phyloP scores from a whole-genome alignment of 495 filamentous ascomycete genomes.

The Melanomma pulvis-pyrius region DNA sequence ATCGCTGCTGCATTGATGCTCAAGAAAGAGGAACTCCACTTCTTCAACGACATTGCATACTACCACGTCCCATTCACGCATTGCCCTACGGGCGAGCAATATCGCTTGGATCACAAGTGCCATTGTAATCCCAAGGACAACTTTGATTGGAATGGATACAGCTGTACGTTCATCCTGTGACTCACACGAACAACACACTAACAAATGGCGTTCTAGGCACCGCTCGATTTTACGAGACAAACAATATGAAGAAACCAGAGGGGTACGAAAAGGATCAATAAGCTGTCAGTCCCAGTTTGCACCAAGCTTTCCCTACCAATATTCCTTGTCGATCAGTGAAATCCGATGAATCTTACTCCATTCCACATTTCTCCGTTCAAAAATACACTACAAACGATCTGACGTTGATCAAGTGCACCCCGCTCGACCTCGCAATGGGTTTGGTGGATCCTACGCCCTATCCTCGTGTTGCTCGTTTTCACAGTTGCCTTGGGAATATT shows the following conservation, averaged over 20 bases:
- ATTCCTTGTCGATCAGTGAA: neutral
- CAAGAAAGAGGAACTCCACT: constrained; percentile 90
- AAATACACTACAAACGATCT: constrained; percentile 3
- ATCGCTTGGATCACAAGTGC: constrained; percentile 78
- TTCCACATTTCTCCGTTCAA: neutral
- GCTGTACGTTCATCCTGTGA: constrained; percentile 58
- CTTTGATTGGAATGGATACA: constrained; percentile 98
- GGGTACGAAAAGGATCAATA: constrained; percentile 67
- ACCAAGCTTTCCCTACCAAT: neutral
- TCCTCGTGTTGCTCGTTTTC: constrained; percentile 24
- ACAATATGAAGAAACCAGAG: constrained; percentile 74
- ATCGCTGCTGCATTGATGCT: constrained; percentile 86
- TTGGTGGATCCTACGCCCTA: constrained; percentile 15
- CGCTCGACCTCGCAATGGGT: constrained; percentile 18
- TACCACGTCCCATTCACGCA: constrained; percentile 99
- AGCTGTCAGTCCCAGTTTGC: constrained; percentile 9
- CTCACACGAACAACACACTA: neutral
- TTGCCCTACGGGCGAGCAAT: constrained; percentile 86
- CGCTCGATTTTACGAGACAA: constrained; percentile 78
- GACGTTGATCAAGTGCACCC: constrained; percentile 26
- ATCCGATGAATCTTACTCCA: neutral
- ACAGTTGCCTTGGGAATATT: constrained; percentile 20
- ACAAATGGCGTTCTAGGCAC: constrained; percentile 59
- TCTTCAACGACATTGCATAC: constrained; percentile 98
- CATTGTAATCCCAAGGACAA: constrained; percentile 94